Evolutionary conservation across 257 asterid genomes (phyloP).

Genomic region (Linderniella brevidens): DNA sequence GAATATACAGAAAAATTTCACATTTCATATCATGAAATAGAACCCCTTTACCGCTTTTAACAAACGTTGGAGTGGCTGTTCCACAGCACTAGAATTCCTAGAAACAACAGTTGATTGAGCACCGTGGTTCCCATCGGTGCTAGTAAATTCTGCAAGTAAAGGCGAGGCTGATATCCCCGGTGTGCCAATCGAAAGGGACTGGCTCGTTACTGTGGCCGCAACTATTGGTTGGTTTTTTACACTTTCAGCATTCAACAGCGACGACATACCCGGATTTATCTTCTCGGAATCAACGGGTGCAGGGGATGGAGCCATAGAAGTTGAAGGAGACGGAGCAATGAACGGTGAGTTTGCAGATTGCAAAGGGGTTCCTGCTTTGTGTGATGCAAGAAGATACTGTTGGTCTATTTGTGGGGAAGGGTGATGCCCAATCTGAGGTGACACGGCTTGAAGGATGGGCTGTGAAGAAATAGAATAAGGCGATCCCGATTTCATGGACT

Average conservation of each 20-base stretch:
- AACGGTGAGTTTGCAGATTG: conserved; percentile 79
- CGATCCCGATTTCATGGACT: conserved; percentile 48
- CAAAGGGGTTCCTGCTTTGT: conserved; percentile 67
- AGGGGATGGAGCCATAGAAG: conserved; percentile 88
- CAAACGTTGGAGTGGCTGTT: conserved; percentile 74
- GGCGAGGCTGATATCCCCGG: conserved; percentile 99
- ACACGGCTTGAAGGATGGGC: conserved; percentile 55
- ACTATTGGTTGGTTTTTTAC: conserved; percentile 32
- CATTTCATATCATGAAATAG: conserved; percentile 5
- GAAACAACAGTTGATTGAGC: conserved; percentile 42
- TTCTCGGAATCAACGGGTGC: conserved; percentile 84
- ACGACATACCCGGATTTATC: conserved; percentile 37
- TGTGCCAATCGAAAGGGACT: conserved; percentile 84
- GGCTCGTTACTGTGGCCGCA: conserved; percentile 48
- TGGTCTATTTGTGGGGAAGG: conserved; percentile 82
- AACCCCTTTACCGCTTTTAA: conserved; percentile 42
- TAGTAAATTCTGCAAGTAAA: conserved; percentile 71
- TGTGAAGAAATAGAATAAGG: conserved; percentile 60
- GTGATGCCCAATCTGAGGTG: conserved; percentile 74
- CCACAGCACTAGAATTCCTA: conserved; percentile 41
- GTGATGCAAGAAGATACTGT: conserved; percentile 45
- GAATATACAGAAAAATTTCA: conserved; percentile 1
- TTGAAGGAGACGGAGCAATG: conserved; percentile 73
- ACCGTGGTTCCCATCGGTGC: conserved; percentile 70
- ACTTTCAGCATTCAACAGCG: conserved; percentile 52